Percentiles rank a stretch among this genome's conserved stretches.
phyloP scores from a whole-genome alignment of 805 yeast genomes.

The Clavispora carvajalis region DNA sequence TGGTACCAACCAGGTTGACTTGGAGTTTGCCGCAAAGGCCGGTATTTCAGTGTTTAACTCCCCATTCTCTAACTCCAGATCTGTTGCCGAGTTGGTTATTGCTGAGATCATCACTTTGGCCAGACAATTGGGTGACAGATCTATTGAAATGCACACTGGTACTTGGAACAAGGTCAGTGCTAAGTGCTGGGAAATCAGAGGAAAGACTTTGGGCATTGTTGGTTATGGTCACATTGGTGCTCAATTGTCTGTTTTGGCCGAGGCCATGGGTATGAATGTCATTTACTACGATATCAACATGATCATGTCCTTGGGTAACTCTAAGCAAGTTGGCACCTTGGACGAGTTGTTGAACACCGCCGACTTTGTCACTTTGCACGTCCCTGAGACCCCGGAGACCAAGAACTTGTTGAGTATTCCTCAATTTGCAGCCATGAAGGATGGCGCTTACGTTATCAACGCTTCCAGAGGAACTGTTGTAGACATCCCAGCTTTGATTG shows the following conservation, averaged over 20 bases:
- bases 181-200: slow-evolving; percentile 98
- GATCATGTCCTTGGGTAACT: slow-evolving; percentile 96
- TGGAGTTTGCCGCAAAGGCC: slow-evolving; percentile 81
- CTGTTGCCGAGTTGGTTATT: slow-evolving; percentile 96
- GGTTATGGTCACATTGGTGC: slow-evolving; percentile 99
- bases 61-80: slow-evolving; percentile 96
- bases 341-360: slow-evolving; percentile 75
- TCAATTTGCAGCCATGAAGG: slow-evolving; percentile 93
- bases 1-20: slow-evolving; percentile 96
- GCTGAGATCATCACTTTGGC: slow-evolving; percentile 92
- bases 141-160: slow-evolving; percentile 92
- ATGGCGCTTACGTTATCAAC: slow-evolving; percentile 89
- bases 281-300: slow-evolving; percentile 85
- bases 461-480: slow-evolving; percentile 98
- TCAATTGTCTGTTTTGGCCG: slow-evolving; percentile 94
- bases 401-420: slow-evolving; percentile 83
- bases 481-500: slow-evolving; percentile 89
- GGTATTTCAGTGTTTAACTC: slow-evolving; percentile 98
- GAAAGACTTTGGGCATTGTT: slow-evolving; percentile 93
- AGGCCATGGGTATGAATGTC: slow-evolving; percentile 96
- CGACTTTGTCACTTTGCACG: slow-evolving; percentile 90
- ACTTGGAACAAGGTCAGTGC: slow-evolving; percentile 95
- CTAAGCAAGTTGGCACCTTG: slow-evolving; percentile 83
- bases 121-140: slow-evolving; percentile 95
- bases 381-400: slow-evolving; percentile 92